Evolutionary conservation across 2,329 filamentous ascomycete genomes (phyloP).

Genomic region (Neospermospora avenae): DNA sequence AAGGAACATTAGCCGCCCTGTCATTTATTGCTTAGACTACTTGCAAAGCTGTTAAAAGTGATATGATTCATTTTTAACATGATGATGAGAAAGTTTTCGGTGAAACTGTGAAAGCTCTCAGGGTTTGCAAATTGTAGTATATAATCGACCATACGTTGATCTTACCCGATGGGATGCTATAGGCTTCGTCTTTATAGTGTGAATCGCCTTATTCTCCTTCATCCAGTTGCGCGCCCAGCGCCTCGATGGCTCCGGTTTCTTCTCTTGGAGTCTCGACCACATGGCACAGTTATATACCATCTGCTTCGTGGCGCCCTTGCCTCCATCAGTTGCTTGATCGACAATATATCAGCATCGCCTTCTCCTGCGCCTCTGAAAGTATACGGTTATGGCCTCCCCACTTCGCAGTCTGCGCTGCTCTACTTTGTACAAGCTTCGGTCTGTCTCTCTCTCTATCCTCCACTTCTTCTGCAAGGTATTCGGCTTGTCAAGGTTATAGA

Average conservation of each 20-base stretch:
- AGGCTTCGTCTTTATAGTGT: neutral
- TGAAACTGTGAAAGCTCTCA: too few species aligned
- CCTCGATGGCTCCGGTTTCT: neutral
- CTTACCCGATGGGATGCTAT: neutral
- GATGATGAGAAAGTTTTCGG: too few species aligned
- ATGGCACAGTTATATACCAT: neutral
- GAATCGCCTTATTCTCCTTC: neutral
- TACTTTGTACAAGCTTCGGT: too few species aligned
- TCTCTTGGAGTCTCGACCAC: neutral
- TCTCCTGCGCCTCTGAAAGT: neutral
- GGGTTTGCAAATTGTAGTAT: too few species aligned
- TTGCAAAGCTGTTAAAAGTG: too few species aligned
- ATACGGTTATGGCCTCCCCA: too few species aligned
- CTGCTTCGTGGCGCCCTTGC: neutral
- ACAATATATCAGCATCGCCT: neutral
- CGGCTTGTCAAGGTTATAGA: neutral
- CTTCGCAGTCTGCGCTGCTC: neutral
- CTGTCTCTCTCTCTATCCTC: neutral
- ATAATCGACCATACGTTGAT: too few species aligned
- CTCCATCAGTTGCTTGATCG: neutral
- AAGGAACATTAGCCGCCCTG: too few species aligned
- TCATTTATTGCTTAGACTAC: too few species aligned
- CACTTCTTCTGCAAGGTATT: neutral
- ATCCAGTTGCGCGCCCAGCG: neutral
- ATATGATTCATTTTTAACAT: too few species aligned